phyloP scores from a whole-genome alignment of 1,284 basidiomycete genomes.

The Microbotryum saponariae region DNA sequence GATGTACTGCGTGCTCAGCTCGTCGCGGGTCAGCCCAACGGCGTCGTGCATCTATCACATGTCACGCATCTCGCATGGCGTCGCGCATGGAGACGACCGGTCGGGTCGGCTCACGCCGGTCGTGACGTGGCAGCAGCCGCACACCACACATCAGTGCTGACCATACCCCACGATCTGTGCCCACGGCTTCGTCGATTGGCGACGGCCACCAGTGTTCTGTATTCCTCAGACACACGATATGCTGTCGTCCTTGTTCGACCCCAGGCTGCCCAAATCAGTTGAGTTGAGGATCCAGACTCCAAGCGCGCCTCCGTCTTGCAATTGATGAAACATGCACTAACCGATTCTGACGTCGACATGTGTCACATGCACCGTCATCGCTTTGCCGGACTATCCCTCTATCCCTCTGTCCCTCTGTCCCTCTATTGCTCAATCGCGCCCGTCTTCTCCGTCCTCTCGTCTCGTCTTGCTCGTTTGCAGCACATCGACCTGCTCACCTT shows the following conservation, averaged over 20 bases:
- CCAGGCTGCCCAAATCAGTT: constrained; percentile 71
- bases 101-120: no score
- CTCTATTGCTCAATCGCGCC: background rate
- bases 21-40: constrained; percentile 2
- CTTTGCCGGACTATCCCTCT: background rate
- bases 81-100: no score
- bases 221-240: constrained; percentile 95
- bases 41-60: background rate
- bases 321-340: background rate
- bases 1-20: background rate
- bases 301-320: background rate
- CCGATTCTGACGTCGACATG: background rate
- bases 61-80: no score
- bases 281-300: no score
- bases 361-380: background rate
- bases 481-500: constrained; percentile 84
- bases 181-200: background rate
- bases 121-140: background rate
- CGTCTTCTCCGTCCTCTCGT: background rate
- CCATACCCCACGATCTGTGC: background rate
- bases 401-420: no score
- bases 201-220: constrained; percentile 62
- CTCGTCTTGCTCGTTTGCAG: background rate
- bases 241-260: constrained; percentile 80
- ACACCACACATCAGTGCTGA: background rate